Percentiles rank a stretch among this genome's conserved stretches.
phyloP scores from a whole-genome alignment of 1,139 yeast genomes.

The Sugiyamaella novakii region DNA sequence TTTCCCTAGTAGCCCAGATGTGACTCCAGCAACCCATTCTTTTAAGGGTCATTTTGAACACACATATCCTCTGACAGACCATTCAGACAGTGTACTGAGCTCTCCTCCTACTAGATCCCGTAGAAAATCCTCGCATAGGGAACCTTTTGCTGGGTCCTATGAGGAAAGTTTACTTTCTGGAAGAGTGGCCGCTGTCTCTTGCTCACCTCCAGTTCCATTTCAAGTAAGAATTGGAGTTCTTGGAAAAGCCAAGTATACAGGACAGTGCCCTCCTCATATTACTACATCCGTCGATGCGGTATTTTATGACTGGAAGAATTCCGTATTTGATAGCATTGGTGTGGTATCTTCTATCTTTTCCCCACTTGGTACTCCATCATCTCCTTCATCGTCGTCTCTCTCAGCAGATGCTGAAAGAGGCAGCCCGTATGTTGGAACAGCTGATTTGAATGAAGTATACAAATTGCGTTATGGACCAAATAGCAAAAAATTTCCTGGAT shows the following conservation, averaged over 20 bases:
- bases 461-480: slow-evolving; percentile 33
- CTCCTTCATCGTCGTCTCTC: not conserved
- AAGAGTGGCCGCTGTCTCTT: slow-evolving; percentile 40
- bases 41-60: not conserved
- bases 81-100: not conserved
- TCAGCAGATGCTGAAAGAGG: slow-evolving; percentile 33
- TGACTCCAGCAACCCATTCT: not conserved
- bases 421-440: slow-evolving; percentile 47
- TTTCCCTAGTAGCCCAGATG: slow-evolving; percentile 14
- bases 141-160: slow-evolving; percentile 41
- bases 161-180: slow-evolving; percentile 43
- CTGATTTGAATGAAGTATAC: slow-evolving; percentile 42
- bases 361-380: not conserved
- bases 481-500: slow-evolving; percentile 42
- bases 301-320: slow-evolving; percentile 40
- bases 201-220: slow-evolving; percentile 39
- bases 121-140: slow-evolving; percentile 26
- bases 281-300: slow-evolving; percentile 42
- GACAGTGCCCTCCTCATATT: slow-evolving; percentile 37
- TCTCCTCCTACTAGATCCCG: slow-evolving; percentile 17
- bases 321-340: not conserved
- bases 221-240: slow-evolving; percentile 39
- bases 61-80: not conserved
- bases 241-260: slow-evolving; percentile 29
- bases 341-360: not conserved